Evolutionary conservation across 495 filamentous ascomycete species (phyloP).

Genomic region (Articulospora tetracladia): DNA sequence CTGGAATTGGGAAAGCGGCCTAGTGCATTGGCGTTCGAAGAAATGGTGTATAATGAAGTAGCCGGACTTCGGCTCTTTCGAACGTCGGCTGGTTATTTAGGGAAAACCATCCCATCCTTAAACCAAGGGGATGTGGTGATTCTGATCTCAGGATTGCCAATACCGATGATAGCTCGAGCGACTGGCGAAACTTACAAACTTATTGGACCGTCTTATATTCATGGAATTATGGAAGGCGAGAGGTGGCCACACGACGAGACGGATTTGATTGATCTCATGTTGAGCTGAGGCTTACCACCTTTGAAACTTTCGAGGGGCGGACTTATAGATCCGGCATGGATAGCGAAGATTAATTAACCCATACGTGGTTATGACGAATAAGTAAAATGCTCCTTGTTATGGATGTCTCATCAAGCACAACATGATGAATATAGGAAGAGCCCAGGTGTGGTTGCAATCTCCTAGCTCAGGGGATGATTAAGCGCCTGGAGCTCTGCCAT

Average conservation of each 20-base stretch:
- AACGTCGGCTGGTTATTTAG: not conserved
- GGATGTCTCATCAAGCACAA: no score
- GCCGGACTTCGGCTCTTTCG: not conserved
- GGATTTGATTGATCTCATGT: not conserved
- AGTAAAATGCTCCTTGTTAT: no score
- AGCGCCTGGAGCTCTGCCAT: no score
- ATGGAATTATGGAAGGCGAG: constrained; percentile 9
- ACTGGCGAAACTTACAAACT: not conserved
- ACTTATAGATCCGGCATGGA: no score
- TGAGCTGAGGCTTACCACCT: constrained; percentile 2
- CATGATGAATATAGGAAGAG: no score
- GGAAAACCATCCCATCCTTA: not conserved
- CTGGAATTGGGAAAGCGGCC: not conserved
- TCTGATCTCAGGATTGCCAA: constrained; percentile 1
- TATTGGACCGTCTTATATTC: not conserved
- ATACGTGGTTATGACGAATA: no score
- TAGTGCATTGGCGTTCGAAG: not conserved
- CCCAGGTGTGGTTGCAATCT: no score
- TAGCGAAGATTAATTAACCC: not conserved
- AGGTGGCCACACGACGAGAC: not conserved
- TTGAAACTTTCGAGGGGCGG: no score
- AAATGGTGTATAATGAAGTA: not conserved
- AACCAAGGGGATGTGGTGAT: constrained; percentile 2
- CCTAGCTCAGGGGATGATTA: no score
- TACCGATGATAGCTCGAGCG: constrained; percentile 3